Conservation (phyloP, 1,284 basidiomycete genomes). For the Apiotrichum mycotoxinovorans region DNA sequence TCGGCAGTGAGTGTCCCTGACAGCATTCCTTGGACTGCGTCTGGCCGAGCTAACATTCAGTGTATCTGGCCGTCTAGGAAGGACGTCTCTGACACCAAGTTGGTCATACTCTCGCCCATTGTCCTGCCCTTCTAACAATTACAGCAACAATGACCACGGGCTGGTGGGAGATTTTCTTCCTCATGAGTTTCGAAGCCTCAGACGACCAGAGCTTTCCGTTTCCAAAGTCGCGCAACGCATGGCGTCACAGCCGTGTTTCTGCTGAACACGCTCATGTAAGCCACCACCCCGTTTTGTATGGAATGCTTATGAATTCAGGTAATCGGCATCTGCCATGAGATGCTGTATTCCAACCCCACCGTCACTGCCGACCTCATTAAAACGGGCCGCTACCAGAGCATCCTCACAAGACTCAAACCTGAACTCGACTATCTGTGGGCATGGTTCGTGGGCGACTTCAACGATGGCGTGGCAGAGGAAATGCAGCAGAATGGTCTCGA, state of each 20-base stretch:
- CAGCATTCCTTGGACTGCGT: too few species aligned
- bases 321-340: constrained; percentile 4
- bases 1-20: constrained; percentile 9
- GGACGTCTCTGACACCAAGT: constrained; percentile 17
- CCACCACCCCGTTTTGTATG: not conserved
- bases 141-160: constrained; percentile 12
- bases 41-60: constrained; percentile 1
- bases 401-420: constrained; percentile 20
- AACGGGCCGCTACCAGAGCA: constrained; percentile 21
- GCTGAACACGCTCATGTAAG: constrained; percentile 22
- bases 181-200: constrained; percentile 2
- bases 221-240: not conserved
- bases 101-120: not conserved
- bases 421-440: constrained; percentile 20
- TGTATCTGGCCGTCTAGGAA: constrained; percentile 18
- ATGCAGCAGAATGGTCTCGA: not conserved
- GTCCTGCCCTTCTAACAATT: not conserved
- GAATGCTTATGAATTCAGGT: not conserved
- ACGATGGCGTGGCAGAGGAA: not conserved
- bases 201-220: not conserved
- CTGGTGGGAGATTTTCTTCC: constrained; percentile 18
- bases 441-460: constrained; percentile 9
- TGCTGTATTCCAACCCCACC: constrained; percentile 12
- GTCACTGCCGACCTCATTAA: constrained; percentile 20
- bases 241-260: constrained; percentile 14